phyloP scores from a whole-genome alignment of 2,329 filamentous ascomycete genomes.

The Fusarium sp. region DNA sequence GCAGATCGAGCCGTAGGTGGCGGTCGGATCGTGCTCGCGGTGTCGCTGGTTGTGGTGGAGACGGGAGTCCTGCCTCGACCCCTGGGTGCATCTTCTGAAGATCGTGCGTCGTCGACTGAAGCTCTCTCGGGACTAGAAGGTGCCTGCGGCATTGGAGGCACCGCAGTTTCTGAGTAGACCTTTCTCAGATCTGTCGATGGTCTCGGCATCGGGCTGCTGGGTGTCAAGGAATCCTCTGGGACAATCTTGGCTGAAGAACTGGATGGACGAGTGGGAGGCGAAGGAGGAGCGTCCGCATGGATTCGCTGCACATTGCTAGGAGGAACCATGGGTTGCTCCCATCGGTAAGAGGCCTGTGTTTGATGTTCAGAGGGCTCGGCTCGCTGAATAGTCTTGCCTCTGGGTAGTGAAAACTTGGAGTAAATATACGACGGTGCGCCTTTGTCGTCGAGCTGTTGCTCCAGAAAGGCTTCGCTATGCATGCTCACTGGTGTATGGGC shows the following conservation, averaged over 20 bases:
- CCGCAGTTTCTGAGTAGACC: slow-evolving; percentile 59
- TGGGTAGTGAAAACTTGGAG: slow-evolving; percentile 84
- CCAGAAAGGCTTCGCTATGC: slow-evolving; percentile 75
- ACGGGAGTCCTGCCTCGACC: slow-evolving; percentile 62
- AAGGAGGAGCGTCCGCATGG: slow-evolving; percentile 65
- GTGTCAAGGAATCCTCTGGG: slow-evolving; percentile 52
- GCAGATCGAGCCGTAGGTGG: slow-evolving; percentile 56
- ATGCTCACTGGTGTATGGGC: slow-evolving; percentile 79
- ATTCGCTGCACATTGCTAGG: slow-evolving; percentile 58
- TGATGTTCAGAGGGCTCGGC: slow-evolving; percentile 69
- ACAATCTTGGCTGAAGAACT: slow-evolving; percentile 62
- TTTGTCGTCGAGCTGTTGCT: slow-evolving; percentile 61
- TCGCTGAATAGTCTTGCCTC: slow-evolving; percentile 83
- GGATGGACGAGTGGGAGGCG: slow-evolving; percentile 70
- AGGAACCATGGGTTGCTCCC: slow-evolving; percentile 67
- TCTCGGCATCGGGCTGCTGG: slow-evolving; percentile 51
- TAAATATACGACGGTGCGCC: slow-evolving; percentile 84
- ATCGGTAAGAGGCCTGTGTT: slow-evolving; percentile 67
- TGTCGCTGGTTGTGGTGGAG: slow-evolving; percentile 65
- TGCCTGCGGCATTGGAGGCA: slow-evolving; percentile 53
- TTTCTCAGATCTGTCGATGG: slow-evolving; percentile 65
- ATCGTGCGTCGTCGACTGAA: slow-evolving; percentile 57
- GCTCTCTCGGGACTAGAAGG: slow-evolving; percentile 60
- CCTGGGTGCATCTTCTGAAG: slow-evolving; percentile 62
- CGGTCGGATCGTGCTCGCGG: slow-evolving; percentile 63